Base-by-base conservation (phyloP, 176 grass and related monocot genomes). In the Echinochloa phyllopogon region DNA sequence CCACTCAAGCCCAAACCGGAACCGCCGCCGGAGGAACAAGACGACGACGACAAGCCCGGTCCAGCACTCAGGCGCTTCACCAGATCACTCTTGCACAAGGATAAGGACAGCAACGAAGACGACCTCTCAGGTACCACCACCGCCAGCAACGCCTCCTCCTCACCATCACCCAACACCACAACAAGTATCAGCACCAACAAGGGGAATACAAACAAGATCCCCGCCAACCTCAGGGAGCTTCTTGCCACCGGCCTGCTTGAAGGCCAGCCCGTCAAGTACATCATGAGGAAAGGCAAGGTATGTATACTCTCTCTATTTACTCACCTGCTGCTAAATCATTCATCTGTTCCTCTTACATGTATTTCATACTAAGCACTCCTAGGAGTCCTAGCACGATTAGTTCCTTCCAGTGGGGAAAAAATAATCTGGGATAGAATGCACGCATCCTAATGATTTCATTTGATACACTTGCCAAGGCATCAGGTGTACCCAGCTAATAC, bases 221-320 rank as follows among this genome's bases (percentile, higher is more conserved):
- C 93, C 49, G 60, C 43, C 37, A 98, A 92, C 45, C 84, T 95
- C 71, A 92, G 74, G 84, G 91, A 95, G 23, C 86, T 98, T 73
- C 87, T 98, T 1, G 75, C 89, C 83, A 98, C 96, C 15, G 89
- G 93, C 55, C 76, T 98, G 88, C 96, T 98, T 23, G 91, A 98
- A 52, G 96, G 91, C 33, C 89, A 94, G 39, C 92, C 87, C 36
- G 96, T 98, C 84, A 91, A 95, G 79, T 98, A 98, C 77, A 77
- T 88, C 76, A 76, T 86, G 69, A 89, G 29, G 45, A 99, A 87
- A 79, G 88, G 86, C 42, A 99, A 93, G 93, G 96, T 99, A 75
- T 60, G 48, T 18, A 29, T 24, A 4, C 36, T 5, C 62, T 14
- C 18, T 21, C 45, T 9, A 10, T 58, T 39, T 61, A 42, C 20